Base-by-base conservation (phyloP, 2,329 filamentous ascomycete species). In the Fusarium sp. region DNA sequence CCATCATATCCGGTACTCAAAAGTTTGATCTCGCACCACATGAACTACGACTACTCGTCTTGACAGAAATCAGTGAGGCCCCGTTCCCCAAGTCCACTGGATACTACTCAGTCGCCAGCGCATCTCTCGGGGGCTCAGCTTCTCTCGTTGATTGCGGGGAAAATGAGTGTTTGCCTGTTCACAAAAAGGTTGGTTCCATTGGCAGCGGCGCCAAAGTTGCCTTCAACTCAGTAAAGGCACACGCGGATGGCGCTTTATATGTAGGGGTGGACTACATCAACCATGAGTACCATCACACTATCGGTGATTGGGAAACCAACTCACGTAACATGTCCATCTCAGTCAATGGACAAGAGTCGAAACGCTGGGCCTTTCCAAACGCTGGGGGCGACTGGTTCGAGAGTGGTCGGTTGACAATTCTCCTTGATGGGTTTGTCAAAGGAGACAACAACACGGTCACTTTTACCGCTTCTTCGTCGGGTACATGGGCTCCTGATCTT, bases 331-430 rank as follows among this genome's bases (percentile, higher is more conserved):
- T 83, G 67, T 82, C 81, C 0, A 70, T 85, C 12, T 67, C 75
- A 0, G 75, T 85, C n/a, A 85, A 85, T 25, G 77, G 74, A 2
- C 72, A 70, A 0, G 51, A 64, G 0, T 70, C 75, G 0, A 80
- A 81, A 64, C 70, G 81, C 1, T 80, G 83, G 60, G 81, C 82
- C 0, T 82, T 83, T 22, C 82, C 82, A 0, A 72, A 85, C 12
- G 78, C 80, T 1, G 83, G 81, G 0, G 74, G 77, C 2, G 78
- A 83, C 52, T 85, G 83, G 82, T 80, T 74, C 51, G 81, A 84
- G 70, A 77, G 77, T 0, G 80, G 78, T 1, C 76, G 79, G 0
- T 54, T 84, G 61, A 73, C 75, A 0, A 69, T 84, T 8, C 74
- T 81, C 58, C 71, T 81, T 0, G 76, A 78, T 28, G 81, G 80